These are phyloP conservation scores for Acorus gramineus DNA, from an alignment of 106 monocot species.

Conservation along the genomic window DNA sequence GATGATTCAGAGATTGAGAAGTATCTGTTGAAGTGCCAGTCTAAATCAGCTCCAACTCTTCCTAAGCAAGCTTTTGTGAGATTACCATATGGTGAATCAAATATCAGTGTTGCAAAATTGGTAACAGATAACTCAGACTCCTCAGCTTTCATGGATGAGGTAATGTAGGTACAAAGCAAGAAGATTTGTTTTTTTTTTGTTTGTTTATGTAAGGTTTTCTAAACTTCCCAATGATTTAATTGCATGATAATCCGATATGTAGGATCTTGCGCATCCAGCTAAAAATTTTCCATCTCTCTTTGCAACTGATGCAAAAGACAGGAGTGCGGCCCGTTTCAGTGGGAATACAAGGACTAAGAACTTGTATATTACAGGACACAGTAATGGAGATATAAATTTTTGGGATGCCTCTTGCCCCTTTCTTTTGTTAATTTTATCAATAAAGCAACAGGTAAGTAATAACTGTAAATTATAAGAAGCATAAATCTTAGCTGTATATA, in stretches of 20 bases:
- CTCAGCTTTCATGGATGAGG: slow-evolving; percentile 35
- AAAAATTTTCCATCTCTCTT: slow-evolving; percentile 45
- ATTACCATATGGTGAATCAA: slow-evolving; percentile 49
- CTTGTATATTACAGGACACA: slow-evolving; percentile 73
- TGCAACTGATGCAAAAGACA: slow-evolving; percentile 37
- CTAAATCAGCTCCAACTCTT: slow-evolving; percentile 36
- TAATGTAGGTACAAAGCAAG: slow-evolving; percentile 8
- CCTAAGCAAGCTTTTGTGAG: slow-evolving; percentile 40
- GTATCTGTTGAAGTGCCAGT: slow-evolving; percentile 45
- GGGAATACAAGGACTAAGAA: slow-evolving; percentile 37
- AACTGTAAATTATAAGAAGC: no score
- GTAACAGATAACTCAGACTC: slow-evolving; percentile 17
- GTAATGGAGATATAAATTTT: slow-evolving; percentile 68
- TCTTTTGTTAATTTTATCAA: slow-evolving; percentile 35
- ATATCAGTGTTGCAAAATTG: slow-evolving; percentile 43
- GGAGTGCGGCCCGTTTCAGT: slow-evolving; percentile 14
- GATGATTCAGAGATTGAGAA: slow-evolving; percentile 71
- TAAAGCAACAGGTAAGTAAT: slow-evolving; percentile 45
- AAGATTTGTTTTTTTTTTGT: not conserved
- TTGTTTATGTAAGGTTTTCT: not conserved
- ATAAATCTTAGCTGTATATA: no score
- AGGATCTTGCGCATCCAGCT: slow-evolving; percentile 38
- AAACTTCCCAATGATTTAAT: not conserved
- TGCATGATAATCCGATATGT: slow-evolving; percentile 2
- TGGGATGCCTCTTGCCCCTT: slow-evolving; percentile 86